These are phyloP conservation scores for Margaritispora aquatica DNA, from an alignment of 495 filamentous ascomycete genomes.

Conservation along the genomic window DNA sequence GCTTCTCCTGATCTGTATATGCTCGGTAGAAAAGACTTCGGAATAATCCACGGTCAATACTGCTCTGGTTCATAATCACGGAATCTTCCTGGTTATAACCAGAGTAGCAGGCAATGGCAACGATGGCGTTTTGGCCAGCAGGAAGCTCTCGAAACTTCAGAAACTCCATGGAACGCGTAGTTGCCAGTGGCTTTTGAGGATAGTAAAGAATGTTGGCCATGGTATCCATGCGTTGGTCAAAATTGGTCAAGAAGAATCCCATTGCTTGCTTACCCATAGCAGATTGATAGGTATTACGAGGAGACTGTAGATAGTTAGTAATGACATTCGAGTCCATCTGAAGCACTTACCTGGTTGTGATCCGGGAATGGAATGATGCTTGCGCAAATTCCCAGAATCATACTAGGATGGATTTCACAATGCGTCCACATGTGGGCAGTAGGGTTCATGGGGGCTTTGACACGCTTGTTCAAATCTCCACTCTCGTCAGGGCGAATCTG, in stretches of 20 bases:
- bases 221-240: constrained; percentile 92
- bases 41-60: constrained; percentile 95
- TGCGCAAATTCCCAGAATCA: constrained; percentile 96
- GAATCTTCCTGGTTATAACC: constrained; percentile 99
- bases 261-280: constrained; percentile 99
- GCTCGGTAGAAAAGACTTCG: constrained; percentile 96
- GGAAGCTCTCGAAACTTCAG: constrained; percentile 95
- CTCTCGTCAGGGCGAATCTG: constrained; percentile 45
- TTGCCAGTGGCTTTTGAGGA: constrained; percentile 94
- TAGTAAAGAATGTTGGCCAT: constrained; percentile 99
- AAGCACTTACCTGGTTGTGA: constrained; percentile 71
- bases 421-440: constrained; percentile 89
- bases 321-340: constrained; percentile 1
- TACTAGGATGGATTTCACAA: constrained; percentile 98
- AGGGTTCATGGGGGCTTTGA: constrained; percentile 77
- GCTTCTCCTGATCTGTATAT: constrained; percentile 93
- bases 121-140: constrained; percentile 96
- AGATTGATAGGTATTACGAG: constrained; percentile 97
- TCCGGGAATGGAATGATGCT: constrained; percentile 99
- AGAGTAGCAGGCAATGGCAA: constrained; percentile 93
- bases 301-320: constrained; percentile 50
- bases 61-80: constrained; percentile 99
- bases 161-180: constrained; percentile 97
- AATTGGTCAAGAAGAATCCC: constrained; percentile 98
- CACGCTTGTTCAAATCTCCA: constrained; percentile 57